Evolutionary conservation across 306 rosid species (phyloP).

Genomic region (Gynostemma pentaphyllum): DNA sequence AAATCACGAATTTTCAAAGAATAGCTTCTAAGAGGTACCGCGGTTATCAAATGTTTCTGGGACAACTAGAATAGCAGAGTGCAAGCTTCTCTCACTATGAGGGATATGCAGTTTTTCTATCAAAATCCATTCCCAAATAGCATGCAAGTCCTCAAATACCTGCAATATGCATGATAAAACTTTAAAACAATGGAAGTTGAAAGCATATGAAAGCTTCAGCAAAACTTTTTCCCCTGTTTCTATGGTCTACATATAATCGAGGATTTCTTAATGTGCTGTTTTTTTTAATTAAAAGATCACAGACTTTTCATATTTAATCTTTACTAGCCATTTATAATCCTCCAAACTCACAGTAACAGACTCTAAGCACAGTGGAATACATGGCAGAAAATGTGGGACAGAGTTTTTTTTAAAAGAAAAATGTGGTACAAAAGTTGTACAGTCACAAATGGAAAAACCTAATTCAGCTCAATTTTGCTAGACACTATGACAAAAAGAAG

Average conservation of each 20-base stretch:
- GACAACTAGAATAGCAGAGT: conserved; percentile 70
- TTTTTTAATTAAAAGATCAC: neutral
- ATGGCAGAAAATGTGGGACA: neutral
- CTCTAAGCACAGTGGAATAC: neutral
- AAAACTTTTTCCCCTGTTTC: neutral
- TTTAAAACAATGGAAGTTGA: conserved; percentile 18
- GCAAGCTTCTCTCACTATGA: conserved; percentile 58
- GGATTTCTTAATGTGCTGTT: neutral
- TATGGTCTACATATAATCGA: neutral
- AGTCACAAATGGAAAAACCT: neutral
- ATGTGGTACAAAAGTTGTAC: neutral
- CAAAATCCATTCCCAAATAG: conserved; percentile 95
- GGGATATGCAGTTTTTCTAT: conserved; percentile 70
- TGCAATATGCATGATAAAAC: conserved; percentile 13
- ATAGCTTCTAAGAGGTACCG: conserved; percentile 30
- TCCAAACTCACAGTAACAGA: neutral
- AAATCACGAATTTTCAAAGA: neutral
- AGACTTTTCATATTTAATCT: neutral
- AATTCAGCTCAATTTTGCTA: neutral
- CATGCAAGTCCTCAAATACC: conserved; percentile 73
- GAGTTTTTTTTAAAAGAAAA: too few relatives aligned
- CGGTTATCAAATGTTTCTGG: conserved; percentile 91
- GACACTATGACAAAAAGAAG: neutral
- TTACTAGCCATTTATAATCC: neutral
- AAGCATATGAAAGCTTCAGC: conserved; percentile 2